These are phyloP conservation scores for Groenewaldozyma salmanticensis DNA, from an alignment of 805 yeast species.

Conservation along the genomic window DNA sequence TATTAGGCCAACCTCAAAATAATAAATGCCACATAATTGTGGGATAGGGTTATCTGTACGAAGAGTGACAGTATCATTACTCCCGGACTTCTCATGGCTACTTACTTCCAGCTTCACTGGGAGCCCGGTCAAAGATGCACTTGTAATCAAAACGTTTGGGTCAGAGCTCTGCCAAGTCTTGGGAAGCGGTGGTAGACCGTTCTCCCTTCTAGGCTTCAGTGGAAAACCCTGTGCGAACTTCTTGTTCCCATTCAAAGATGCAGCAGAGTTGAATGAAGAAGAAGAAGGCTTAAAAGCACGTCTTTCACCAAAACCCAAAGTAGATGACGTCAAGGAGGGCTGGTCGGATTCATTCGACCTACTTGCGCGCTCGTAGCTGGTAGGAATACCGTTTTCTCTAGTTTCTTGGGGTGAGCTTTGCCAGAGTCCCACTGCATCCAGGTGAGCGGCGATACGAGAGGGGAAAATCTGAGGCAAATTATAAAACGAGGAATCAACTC, in stretches of 20 bases:
- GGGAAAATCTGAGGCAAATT: slow-evolving; percentile 19
- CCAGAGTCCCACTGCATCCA: slow-evolving; percentile 14
- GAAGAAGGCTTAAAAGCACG: no score
- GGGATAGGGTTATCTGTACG: slow-evolving; percentile 32
- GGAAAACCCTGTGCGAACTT: not conserved
- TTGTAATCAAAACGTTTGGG: slow-evolving; percentile 6
- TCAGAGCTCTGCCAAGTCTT: slow-evolving; percentile 15
- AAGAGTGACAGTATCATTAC: slow-evolving; percentile 16
- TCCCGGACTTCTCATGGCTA: slow-evolving; percentile 1
- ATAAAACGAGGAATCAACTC: slow-evolving; percentile 7
- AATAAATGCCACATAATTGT: slow-evolving; percentile 36
- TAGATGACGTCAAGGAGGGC: not conserved
- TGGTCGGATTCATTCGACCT: not conserved
- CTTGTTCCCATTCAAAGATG: not conserved
- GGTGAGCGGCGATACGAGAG: slow-evolving; percentile 17
- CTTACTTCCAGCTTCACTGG: not conserved
- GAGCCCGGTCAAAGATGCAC: not conserved
- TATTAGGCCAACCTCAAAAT: slow-evolving; percentile 38
- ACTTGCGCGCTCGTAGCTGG: not conserved
- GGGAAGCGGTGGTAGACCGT: slow-evolving; percentile 18
- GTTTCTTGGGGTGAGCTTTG: not conserved
- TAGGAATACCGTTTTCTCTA: not conserved
- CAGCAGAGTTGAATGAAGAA: no score
- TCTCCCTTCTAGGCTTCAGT: slow-evolving; percentile 7
- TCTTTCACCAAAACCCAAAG: no score